A percentile compares a stretch with the other conserved stretches of the same genome.
phyloP scores from a whole-genome alignment of 257 asterid species.

The Vinca minor region DNA sequence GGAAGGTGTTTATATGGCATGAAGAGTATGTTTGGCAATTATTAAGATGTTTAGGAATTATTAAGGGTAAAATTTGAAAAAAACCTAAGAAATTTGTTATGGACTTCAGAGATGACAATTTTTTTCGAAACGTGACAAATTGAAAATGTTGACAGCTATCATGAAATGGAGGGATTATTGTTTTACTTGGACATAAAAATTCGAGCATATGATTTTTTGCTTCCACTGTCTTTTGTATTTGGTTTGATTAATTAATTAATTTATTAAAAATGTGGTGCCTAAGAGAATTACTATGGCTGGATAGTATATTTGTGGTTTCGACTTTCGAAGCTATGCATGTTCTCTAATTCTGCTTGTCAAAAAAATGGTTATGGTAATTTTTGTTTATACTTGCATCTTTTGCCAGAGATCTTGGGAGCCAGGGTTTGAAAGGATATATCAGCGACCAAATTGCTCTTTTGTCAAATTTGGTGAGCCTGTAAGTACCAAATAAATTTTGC shows the following conservation, averaged over 20 bases:
- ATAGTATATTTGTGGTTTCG: too few species aligned
- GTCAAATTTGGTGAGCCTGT: conserved; percentile 92
- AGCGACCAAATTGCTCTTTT: conserved; percentile 61
- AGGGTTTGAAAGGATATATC: conserved; percentile 80
- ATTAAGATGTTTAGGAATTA: too few species aligned
- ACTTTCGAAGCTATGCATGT: background rate
- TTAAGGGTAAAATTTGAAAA: too few species aligned
- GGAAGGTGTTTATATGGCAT: too few species aligned
- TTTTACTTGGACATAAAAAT: background rate
- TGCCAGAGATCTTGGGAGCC: conserved; percentile 88
- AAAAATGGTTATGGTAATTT: background rate
- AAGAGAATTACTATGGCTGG: too few species aligned
- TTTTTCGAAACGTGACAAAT: background rate
- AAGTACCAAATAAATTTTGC: conserved; percentile 39
- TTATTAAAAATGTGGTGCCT: background rate
- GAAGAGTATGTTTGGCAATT: too few species aligned
- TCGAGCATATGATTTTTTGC: background rate
- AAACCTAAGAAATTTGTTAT: too few species aligned
- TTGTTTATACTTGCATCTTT: background rate
- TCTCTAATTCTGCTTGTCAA: background rate
- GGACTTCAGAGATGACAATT: too few species aligned
- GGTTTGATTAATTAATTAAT: background rate
- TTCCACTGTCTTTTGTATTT: background rate
- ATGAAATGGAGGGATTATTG: too few species aligned
- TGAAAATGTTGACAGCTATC: too few species aligned